Conservation (phyloP, 306 rosid species). For the Malus sylvestris region DNA sequence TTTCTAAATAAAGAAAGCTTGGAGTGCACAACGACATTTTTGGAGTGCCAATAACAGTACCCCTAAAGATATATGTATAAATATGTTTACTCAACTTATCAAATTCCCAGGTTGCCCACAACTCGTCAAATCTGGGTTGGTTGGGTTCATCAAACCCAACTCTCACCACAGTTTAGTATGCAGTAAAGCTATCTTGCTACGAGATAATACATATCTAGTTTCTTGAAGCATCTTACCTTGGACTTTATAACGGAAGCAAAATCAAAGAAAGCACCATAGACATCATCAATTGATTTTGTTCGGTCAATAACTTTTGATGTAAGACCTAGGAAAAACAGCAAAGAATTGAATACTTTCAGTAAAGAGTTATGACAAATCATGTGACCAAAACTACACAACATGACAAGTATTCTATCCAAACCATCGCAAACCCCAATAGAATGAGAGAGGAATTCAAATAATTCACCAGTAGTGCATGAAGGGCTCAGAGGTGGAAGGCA, state of each 20-base stretch:
- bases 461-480: neutral
- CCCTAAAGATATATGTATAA: neutral
- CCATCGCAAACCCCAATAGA: neutral
- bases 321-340: conserved; percentile 54
- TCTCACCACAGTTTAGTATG: neutral
- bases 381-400: neutral
- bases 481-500: neutral
- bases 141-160: neutral
- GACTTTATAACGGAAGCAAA: conserved; percentile 64
- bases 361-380: neutral
- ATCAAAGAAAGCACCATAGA: conserved; percentile 88
- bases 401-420: neutral
- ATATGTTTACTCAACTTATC: neutral
- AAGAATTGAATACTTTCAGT: conserved; percentile 10
- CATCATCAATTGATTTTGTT: conserved; percentile 76
- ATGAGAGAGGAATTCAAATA: neutral
- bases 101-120: neutral
- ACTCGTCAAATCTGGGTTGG: neutral
- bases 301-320: conserved; percentile 88
- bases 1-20: neutral
- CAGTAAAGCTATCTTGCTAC: neutral
- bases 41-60: neutral
- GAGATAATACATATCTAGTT: conserved; percentile 13
- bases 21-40: neutral
- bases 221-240: conserved; percentile 51